phyloP scores from a whole-genome alignment of 2,329 filamentous ascomycete species.

The Akanthomyces dipterigenus region DNA sequence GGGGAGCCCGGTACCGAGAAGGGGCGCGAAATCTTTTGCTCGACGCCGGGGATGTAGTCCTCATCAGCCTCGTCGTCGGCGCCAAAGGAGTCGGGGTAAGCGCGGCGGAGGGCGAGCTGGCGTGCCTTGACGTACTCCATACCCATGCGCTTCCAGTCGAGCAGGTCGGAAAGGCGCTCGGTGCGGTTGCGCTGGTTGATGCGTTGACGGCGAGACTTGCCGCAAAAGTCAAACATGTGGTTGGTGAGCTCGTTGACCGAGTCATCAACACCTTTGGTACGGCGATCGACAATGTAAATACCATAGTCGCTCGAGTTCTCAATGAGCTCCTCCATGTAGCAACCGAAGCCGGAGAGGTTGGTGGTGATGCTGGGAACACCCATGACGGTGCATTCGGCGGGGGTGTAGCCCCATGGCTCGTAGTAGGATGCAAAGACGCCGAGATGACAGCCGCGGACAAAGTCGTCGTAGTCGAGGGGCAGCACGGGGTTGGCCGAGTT shows the following conservation, averaged over 20 bases:
- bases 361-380: conserved; percentile 97
- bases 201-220: conserved; percentile 88
- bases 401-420: conserved; percentile 98
- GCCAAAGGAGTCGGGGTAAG: conserved; percentile 81
- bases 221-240: conserved; percentile 83
- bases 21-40: conserved; percentile 91
- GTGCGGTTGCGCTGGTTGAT: conserved; percentile 99
- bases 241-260: conserved; percentile 91
- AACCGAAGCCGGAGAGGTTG: conserved; percentile 94
- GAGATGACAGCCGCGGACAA: conserved; percentile 92
- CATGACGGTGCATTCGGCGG: conserved; percentile 98
- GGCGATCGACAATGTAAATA: conserved; percentile 96
- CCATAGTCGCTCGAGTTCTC: conserved; percentile 97
- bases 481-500: conserved; percentile 93
- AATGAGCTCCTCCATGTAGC: conserved; percentile 99
- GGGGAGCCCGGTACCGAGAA: conserved; percentile 93
- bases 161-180: conserved; percentile 84
- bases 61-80: conserved; percentile 76
- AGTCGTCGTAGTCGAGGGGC: conserved; percentile 95
- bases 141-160: conserved; percentile 99
- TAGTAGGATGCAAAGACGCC: conserved; percentile 98
- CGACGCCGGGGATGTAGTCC: conserved; percentile 85
- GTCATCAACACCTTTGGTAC: conserved; percentile 92
- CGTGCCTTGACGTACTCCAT: conserved; percentile 98
- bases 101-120: conserved; percentile 82